Conservation (phyloP, 345 rosid species). For the Syzygium grande region DNA sequence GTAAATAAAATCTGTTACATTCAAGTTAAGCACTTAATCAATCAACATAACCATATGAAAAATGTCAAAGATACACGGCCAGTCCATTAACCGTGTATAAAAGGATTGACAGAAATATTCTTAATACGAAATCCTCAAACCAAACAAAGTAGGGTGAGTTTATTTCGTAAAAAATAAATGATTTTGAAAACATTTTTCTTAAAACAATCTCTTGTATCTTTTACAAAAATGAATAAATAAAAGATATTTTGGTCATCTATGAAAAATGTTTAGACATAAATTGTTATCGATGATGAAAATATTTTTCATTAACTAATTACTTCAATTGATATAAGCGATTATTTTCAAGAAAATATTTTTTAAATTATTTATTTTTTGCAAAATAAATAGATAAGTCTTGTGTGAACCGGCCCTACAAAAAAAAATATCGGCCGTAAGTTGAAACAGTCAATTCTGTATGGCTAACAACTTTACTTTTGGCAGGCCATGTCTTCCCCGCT, state of each 20-base stretch:
- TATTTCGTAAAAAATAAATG: background rate
- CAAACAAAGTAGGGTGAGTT: background rate
- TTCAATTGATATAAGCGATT: background rate
- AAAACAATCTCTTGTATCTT: background rate
- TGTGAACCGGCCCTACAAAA: background rate
- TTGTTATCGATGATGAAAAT: background rate
- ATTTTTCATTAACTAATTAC: background rate
- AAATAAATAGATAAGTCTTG: background rate
- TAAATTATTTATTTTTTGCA: fast-evolving
- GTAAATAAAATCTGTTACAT: background rate
- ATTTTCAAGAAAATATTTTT: background rate
- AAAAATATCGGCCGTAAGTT: background rate
- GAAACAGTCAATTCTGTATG: background rate
- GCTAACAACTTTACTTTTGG: background rate
- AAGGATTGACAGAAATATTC: background rate
- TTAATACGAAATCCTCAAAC: background rate
- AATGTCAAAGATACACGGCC: background rate
- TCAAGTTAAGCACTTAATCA: background rate
- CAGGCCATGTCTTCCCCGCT: background rate
- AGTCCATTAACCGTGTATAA: background rate
- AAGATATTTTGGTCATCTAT: no score
- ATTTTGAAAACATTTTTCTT: background rate
- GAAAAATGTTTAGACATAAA: background rate
- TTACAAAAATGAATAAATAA: background rate
- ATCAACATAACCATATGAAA: background rate